A percentile compares a stretch with the other conserved stretches of the same genome.
Evolutionary conservation across 2,329 filamentous ascomycete genomes (phyloP).

Genomic region (Botrytis deweyae): DNA sequence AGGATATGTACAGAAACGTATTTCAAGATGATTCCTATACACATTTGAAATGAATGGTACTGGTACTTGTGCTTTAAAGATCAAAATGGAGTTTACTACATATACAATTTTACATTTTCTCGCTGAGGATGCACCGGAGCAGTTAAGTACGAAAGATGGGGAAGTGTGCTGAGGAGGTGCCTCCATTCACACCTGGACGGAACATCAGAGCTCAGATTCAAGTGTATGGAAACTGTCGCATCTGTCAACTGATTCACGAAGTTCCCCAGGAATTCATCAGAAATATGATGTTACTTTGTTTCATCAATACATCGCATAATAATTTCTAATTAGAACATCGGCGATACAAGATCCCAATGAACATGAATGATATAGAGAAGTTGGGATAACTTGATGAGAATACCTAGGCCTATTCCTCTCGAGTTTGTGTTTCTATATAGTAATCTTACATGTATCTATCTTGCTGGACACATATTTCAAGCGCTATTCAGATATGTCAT

Average conservation of each 20-base stretch:
- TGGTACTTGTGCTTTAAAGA: background rate
- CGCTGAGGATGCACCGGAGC: background rate
- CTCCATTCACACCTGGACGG: background rate
- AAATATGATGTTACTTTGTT: background rate
- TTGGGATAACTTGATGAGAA: background rate
- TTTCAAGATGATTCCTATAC: background rate
- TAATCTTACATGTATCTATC: no score
- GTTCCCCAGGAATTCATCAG: background rate
- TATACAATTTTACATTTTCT: background rate
- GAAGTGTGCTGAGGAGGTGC: background rate
- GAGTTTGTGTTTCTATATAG: background rate
- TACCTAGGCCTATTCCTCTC: no score
- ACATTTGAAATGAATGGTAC: background rate
- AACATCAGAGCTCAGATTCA: background rate
- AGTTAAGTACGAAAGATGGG: conserved; percentile 4
- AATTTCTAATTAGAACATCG: background rate
- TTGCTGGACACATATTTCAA: background rate
- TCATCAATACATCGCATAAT: background rate
- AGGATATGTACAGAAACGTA: background rate
- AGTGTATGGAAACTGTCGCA: background rate
- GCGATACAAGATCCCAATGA: background rate
- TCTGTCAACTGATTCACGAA: background rate
- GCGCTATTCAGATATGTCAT: background rate
- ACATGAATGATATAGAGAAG: background rate
- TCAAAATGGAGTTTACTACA: background rate